These are phyloP conservation scores for Limonium bicolor DNA, from an alignment of 148 eudicot species.

Conservation along the genomic window DNA sequence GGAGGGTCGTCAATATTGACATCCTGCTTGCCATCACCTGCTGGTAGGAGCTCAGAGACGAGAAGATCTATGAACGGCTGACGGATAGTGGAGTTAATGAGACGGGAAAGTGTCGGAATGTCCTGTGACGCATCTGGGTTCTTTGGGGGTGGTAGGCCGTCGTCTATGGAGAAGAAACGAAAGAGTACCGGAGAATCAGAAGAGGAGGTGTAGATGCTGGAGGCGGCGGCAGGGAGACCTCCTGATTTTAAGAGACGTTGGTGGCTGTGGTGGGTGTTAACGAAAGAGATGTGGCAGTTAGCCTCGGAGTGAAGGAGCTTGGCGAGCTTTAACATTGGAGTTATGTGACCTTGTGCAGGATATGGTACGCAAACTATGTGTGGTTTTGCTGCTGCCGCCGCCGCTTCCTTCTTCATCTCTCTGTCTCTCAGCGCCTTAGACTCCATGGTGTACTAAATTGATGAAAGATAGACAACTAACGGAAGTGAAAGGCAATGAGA, in stretches of 20 bases:
- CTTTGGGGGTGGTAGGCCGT: slow-evolving; percentile 16
- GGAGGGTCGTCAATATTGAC: slow-evolving; percentile 8
- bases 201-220: slow-evolving; percentile 12
- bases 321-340: slow-evolving; percentile 13
- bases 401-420: too few relatives aligned
- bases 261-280: slow-evolving; percentile 11
- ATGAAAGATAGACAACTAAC: too few relatives aligned
- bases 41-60: slow-evolving; percentile 2
- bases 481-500: too few relatives aligned
- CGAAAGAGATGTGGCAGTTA: slow-evolving; percentile 14
- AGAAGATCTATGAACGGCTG: slow-evolving; percentile 18
- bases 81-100: slow-evolving; percentile 4
- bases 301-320: slow-evolving; percentile 9
- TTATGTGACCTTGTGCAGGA: slow-evolving; percentile 17
- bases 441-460: too few relatives aligned
- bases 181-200: too few relatives aligned
- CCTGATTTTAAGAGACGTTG: slow-evolving; percentile 11
- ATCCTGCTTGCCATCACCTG: neutral
- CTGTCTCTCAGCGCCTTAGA: too few relatives aligned
- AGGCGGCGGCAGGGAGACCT: slow-evolving; percentile 15
- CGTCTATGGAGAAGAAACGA: slow-evolving; percentile 20
- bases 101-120: slow-evolving; percentile 4
- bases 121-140: slow-evolving; percentile 21
- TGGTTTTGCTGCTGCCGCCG: too few relatives aligned
- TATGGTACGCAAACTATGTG: slow-evolving; percentile 14